Conservation (phyloP, 148 eudicot genomes). For the Vaccinium macrocarpon region DNA sequence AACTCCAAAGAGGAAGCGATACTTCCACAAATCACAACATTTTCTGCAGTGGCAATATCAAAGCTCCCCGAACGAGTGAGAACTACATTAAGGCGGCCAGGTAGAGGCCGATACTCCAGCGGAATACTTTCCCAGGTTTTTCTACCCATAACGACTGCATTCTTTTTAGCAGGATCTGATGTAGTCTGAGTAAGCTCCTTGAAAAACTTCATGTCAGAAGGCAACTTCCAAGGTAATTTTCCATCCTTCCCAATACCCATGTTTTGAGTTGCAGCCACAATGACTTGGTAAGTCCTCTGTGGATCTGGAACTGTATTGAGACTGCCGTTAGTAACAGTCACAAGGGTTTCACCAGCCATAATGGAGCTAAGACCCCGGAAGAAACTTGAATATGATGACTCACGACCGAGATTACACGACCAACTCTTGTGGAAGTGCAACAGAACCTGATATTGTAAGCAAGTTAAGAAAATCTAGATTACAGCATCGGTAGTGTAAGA, state of each 20-base stretch:
- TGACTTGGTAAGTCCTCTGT: slow-evolving; percentile 73
- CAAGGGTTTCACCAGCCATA: slow-evolving; percentile 48
- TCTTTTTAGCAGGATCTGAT: slow-evolving; percentile 63
- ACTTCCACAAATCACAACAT: slow-evolving; percentile 70
- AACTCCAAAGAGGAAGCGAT: slow-evolving; percentile 59
- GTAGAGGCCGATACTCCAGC: slow-evolving; percentile 55
- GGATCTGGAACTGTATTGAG: slow-evolving; percentile 17
- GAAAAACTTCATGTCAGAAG: slow-evolving; percentile 77
- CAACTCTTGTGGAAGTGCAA: slow-evolving; percentile 1
- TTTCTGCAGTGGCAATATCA: slow-evolving; percentile 46
- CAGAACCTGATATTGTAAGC: slow-evolving; percentile 17
- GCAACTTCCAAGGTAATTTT: slow-evolving; percentile 88
- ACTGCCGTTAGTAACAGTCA: slow-evolving; percentile 28
- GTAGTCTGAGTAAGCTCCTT: slow-evolving; percentile 70
- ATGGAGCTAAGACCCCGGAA: slow-evolving; percentile 18
- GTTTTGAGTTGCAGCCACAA: slow-evolving; percentile 81
- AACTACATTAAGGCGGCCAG: slow-evolving; percentile 83
- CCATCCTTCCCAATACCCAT: slow-evolving; percentile 98
- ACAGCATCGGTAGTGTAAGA: not conserved
- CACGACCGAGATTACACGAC: slow-evolving; percentile 11
- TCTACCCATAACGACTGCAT: slow-evolving; percentile 96
- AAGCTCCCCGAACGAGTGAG: slow-evolving; percentile 61
- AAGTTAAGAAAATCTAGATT: not conserved
- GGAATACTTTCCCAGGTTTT: slow-evolving; percentile 99
- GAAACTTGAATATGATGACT: slow-evolving; percentile 3